These are phyloP conservation scores for Arabidopsis thaliana DNA, from an alignment of 345 rosid species.

Conservation along the genomic window DNA sequence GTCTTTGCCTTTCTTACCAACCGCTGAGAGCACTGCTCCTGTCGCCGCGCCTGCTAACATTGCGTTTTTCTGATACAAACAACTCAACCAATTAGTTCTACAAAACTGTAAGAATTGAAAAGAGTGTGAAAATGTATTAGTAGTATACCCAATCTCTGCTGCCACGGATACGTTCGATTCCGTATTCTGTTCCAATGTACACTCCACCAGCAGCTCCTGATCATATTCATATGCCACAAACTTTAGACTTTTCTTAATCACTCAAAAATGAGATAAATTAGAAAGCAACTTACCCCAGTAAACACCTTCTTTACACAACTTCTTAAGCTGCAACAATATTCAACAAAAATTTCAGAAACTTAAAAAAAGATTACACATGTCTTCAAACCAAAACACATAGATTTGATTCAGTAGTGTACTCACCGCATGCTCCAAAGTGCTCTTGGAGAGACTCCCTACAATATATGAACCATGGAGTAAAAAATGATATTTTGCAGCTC, in stretches of 20 bases:
- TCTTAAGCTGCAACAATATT: slow-evolving; percentile 69
- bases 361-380: background rate
- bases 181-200: slow-evolving; percentile 77
- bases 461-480: slow-evolving; percentile 20
- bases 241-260: background rate
- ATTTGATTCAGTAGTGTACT: slow-evolving; percentile 40
- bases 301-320: slow-evolving; percentile 87
- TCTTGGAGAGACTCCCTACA: slow-evolving; percentile 64
- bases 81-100: background rate
- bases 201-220: slow-evolving; percentile 76
- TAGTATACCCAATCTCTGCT: slow-evolving; percentile 70
- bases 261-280: background rate
- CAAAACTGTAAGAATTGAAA: background rate
- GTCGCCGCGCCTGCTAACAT: slow-evolving; percentile 84
- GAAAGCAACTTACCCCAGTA: slow-evolving; percentile 70
- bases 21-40: slow-evolving; percentile 73
- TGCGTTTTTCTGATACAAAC: slow-evolving; percentile 74
- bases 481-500: background rate
- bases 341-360: background rate
- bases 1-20: slow-evolving; percentile 54
- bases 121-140: background rate
- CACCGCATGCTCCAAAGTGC: slow-evolving; percentile 58
- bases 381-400: background rate
- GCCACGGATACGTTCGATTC: slow-evolving; percentile 74
- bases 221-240: background rate